Evolutionary conservation across 768 basidiomycete genomes (phyloP).

Genomic region (Cyclocybe aegerita): DNA sequence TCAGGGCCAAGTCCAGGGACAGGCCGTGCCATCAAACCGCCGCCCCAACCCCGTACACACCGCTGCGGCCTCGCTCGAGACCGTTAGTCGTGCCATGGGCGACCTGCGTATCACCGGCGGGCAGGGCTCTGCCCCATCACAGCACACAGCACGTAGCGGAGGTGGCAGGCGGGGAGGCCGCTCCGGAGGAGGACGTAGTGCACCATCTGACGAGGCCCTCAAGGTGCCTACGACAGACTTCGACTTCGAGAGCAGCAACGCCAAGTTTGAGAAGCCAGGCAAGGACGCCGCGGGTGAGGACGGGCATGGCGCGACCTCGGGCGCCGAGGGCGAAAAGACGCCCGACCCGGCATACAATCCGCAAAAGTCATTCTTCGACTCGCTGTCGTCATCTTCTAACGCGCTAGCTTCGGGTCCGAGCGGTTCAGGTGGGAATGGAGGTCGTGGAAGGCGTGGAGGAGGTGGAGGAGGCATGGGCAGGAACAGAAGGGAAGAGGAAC

Average conservation of each 20-base stretch:
- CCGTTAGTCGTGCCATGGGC: slow-evolving; percentile 54
- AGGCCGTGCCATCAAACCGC: slow-evolving; percentile 7
- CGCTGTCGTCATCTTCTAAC: slow-evolving; percentile 43
- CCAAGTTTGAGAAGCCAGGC: slow-evolving; percentile 72
- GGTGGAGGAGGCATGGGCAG: slow-evolving; percentile 52
- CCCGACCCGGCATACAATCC: slow-evolving; percentile 64
- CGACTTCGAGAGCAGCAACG: slow-evolving; percentile 77
- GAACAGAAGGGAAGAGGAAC: slow-evolving; percentile 77
- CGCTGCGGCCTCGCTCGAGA: slow-evolving; percentile 74
- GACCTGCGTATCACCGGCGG: slow-evolving; percentile 45
- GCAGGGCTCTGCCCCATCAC: not conserved
- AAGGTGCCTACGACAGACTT: slow-evolving; percentile 79
- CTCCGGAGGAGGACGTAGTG: slow-evolving; percentile 21
- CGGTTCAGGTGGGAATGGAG: slow-evolving; percentile 41
- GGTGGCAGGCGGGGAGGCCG: slow-evolving; percentile 28
- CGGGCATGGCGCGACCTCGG: slow-evolving; percentile 26
- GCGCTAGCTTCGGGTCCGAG: slow-evolving; percentile 20
- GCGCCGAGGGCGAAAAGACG: slow-evolving; percentile 25
- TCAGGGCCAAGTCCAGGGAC: slow-evolving; percentile 8
- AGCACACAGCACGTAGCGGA: slow-evolving; percentile 9
- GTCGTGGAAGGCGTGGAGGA: slow-evolving; percentile 42
- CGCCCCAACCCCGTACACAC: slow-evolving; percentile 58
- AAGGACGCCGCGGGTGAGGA: slow-evolving; percentile 21
- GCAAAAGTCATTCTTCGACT: slow-evolving; percentile 80
- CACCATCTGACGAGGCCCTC: slow-evolving; percentile 30